Evolutionary conservation across 2,329 filamentous ascomycete species (phyloP), one percentile per base, ranked within the genome.

Genomic region (Ascochyta koolunga): DNA sequence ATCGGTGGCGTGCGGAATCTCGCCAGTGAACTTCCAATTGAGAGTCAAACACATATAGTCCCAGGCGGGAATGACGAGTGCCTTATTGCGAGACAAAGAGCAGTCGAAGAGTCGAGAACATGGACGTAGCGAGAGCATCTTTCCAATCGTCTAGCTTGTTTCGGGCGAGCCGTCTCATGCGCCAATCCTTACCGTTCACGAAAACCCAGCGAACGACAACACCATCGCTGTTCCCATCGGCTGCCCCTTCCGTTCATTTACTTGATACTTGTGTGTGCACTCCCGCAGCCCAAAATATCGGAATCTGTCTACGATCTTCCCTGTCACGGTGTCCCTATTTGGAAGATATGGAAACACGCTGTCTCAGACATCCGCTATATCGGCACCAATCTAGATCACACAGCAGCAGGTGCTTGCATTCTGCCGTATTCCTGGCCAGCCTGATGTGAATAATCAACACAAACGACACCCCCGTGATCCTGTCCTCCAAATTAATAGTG

Each of bases 351-450:
- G 51, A 54, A 50, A 54, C 39, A 44, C n/a, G 40, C 21, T 54
- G 51, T 54, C 51, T 54, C 51, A 50, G 51, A 54, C 41, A 50
- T 32, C 40, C 51, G 36, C 51, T 46, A 50, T 41, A 29, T 36
- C 45, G 33, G 51, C 45, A 54, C 51, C 36, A 54, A 54, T 50
- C 45, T 37, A 46, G 46, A 42, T 41, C 51, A 37, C 35, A 46
- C 40, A 25, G 36, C 45, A 54, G 51, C 35, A 38, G 32, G 22
- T 29, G 27, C 38, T 29, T 41, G 41, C 41, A 10, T 36, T 32
- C 25, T 45, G 11, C 33, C 41, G 13, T 36, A n/a, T 15, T 45
- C 21, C 6, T 18, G 31, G 25, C 8, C 31, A 21, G 13, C 5
- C 5, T 25, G 31, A 37, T 41, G 40, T 29, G 24, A 6, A 9